Evolutionary conservation across 192 early-diverging fungal genomes (phyloP).

Genomic region (Coemansia sp.): DNA sequence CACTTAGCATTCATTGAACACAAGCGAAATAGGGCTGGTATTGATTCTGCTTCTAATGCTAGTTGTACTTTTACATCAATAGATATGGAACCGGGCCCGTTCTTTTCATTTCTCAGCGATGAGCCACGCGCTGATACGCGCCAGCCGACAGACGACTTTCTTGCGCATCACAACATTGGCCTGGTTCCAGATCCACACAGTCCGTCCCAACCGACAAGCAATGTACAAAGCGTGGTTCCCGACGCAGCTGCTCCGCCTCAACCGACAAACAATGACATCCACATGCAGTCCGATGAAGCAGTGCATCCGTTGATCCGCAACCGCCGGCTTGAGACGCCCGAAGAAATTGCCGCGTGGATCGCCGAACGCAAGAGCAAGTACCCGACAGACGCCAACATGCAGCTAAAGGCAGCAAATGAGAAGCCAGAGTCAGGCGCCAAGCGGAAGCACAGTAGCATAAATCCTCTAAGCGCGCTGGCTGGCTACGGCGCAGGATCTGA

Average conservation of each 20-base stretch:
- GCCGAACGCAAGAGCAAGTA: slow-evolving; percentile 75
- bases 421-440: slow-evolving; percentile 5
- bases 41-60: background rate
- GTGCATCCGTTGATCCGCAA: slow-evolving; percentile 49
- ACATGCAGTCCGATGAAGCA: background rate
- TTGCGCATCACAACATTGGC: slow-evolving; percentile 13
- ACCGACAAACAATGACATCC: too few relatives aligned
- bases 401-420: slow-evolving; percentile 49
- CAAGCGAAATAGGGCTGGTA: background rate
- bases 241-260: too few relatives aligned
- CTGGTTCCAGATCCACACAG: background rate
- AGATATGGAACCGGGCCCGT: slow-evolving; percentile 4
- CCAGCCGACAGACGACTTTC: slow-evolving; percentile 18
- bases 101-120: slow-evolving; percentile 14
- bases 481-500: slow-evolving; percentile 15
- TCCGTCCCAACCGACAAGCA: background rate
- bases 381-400: slow-evolving; percentile 71
- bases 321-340: slow-evolving; percentile 58
- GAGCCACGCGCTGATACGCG: background rate
- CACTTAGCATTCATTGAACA: background rate
- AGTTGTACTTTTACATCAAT: background rate
- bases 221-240: background rate
- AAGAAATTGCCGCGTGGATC: slow-evolving; percentile 82
- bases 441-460: slow-evolving; percentile 11
- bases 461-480: slow-evolving; percentile 23